Conservation (phyloP, 352 stramenopile genomes). For the Globisporangium yorkense region DNA sequence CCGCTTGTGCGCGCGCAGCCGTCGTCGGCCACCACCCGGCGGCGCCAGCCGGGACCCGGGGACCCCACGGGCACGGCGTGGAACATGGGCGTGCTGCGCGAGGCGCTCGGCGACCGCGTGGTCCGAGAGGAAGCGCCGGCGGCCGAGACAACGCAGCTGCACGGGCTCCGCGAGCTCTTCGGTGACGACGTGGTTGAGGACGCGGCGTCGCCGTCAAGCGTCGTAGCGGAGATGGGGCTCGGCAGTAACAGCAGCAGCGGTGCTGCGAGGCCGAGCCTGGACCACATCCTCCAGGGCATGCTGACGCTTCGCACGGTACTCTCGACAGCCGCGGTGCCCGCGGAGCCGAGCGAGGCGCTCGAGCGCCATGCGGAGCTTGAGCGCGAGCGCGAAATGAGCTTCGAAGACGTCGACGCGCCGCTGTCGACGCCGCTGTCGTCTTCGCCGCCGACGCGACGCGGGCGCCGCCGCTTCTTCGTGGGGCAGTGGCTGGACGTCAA, state of each 20-base stretch:
- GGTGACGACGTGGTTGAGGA: constrained; percentile 23
- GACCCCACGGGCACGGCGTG: constrained; percentile 36
- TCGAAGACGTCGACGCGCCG: constrained; percentile 1
- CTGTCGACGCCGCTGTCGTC: not conserved
- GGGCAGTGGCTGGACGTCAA: constrained; percentile 97
- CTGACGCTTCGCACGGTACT: constrained; percentile 49
- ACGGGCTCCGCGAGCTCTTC: constrained; percentile 33
- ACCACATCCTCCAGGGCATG: constrained; percentile 51
- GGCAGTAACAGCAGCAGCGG: not conserved
- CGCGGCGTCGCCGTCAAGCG: constrained; percentile 16
- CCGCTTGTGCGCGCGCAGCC: not conserved
- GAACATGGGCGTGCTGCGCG: constrained; percentile 57
- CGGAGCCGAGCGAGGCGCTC: not conserved
- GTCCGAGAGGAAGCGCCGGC: constrained; percentile 1
- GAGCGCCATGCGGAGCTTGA: not conserved
- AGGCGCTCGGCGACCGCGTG: constrained; percentile 22
- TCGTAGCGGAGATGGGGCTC: constrained; percentile 27
- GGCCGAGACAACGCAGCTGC: constrained; percentile 14
- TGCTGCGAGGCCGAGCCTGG: constrained; percentile 23
- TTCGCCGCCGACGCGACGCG: constrained; percentile 12
- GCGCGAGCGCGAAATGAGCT: not conserved
- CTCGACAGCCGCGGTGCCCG: constrained; percentile 22
- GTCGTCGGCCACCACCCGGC: constrained; percentile 1
- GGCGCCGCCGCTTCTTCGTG: constrained; percentile 61
- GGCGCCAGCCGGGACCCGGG: constrained; percentile 12